Evolutionary conservation across 495 filamentous ascomycete species (phyloP).

Genomic region (Talaromyces wortmannii): DNA sequence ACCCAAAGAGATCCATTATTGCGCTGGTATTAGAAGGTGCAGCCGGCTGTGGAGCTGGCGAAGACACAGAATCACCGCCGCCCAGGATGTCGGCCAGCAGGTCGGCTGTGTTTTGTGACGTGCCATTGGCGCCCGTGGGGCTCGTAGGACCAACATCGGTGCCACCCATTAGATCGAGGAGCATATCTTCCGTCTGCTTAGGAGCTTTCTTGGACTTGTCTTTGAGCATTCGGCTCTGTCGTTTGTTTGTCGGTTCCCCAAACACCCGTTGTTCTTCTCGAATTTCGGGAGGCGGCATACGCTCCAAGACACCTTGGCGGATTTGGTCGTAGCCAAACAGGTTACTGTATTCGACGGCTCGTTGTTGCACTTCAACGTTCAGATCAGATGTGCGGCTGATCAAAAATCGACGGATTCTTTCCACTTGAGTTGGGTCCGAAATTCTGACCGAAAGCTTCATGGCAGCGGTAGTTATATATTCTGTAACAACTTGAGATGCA

Average conservation of each 20-base stretch:
- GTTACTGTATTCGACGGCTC: slow-evolving; percentile 91
- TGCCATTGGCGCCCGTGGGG: slow-evolving; percentile 47
- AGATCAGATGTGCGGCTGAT: slow-evolving; percentile 70
- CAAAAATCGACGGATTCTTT: slow-evolving; percentile 73
- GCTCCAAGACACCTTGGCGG: slow-evolving; percentile 83
- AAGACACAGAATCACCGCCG: slow-evolving; percentile 39
- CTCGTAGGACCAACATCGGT: slow-evolving; percentile 41
- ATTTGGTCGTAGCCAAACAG: slow-evolving; percentile 86
- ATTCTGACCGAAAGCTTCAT: slow-evolving; percentile 94
- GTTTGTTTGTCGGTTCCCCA: slow-evolving; percentile 76
- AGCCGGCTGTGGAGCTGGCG: slow-evolving; percentile 42
- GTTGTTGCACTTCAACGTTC: slow-evolving; percentile 92
- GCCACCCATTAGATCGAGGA: slow-evolving; percentile 90
- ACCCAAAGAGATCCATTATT: slow-evolving; percentile 79
- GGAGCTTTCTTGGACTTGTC: slow-evolving; percentile 65
- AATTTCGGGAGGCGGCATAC: slow-evolving; percentile 96
- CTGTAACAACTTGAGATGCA: slow-evolving; percentile 76
- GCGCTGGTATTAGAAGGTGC: slow-evolving; percentile 53
- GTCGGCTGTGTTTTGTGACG: slow-evolving; percentile 68
- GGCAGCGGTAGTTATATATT: slow-evolving; percentile 91
- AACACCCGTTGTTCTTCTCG: slow-evolving; percentile 86
- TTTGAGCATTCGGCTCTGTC: slow-evolving; percentile 62
- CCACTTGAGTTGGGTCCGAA: slow-evolving; percentile 72
- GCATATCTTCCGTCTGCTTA: slow-evolving; percentile 80
- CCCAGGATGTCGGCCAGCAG: slow-evolving; percentile 78